A percentile compares a stretch with the other conserved stretches of the same genome.
phyloP scores from a whole-genome alignment of 805 yeast species.

The Komagataella kurtzmanii region DNA sequence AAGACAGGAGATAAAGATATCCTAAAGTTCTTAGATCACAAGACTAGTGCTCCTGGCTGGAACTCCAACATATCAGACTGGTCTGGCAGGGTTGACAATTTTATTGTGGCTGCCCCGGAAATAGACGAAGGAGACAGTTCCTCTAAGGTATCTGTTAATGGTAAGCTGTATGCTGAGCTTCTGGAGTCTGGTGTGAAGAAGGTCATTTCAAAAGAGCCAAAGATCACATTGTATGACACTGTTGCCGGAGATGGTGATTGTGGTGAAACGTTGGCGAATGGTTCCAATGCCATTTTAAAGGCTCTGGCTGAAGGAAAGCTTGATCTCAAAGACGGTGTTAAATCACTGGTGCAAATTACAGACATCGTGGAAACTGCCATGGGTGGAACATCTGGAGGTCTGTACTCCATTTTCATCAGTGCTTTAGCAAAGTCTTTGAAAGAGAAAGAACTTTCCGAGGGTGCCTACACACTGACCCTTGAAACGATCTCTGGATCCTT shows the following conservation, averaged over 20 bases:
- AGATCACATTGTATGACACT: conserved; percentile 74
- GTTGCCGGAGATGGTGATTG: conserved; percentile 96
- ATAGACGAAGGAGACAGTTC: conserved; percentile 17
- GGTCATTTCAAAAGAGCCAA: conserved; percentile 58
- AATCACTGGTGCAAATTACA: conserved; percentile 57
- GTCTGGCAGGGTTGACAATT: conserved; percentile 7
- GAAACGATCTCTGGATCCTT: conserved; percentile 34
- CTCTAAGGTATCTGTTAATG: conserved; percentile 15
- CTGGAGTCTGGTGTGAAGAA: conserved; percentile 36
- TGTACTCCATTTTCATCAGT: conserved; percentile 75
- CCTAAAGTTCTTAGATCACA: conserved; percentile 49
- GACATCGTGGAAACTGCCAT: conserved; percentile 74
- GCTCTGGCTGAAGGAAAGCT: conserved; percentile 29
- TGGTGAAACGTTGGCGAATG: conserved; percentile 80
- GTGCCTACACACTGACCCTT: conserved; percentile 16
- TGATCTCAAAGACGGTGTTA: conserved; percentile 33
- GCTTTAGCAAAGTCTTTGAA: conserved; percentile 48
- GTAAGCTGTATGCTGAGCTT: conserved; percentile 16
- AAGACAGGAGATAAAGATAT: conserved; percentile 31
- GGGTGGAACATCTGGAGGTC: conserved; percentile 97
- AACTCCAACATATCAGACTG: conserved; percentile 24
- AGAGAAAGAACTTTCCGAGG: conserved; percentile 23
- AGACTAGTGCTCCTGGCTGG: conserved; percentile 82
- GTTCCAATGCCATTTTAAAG: conserved; percentile 58
- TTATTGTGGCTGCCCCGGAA: conserved; percentile 16